phyloP scores from a whole-genome alignment of 257 asterid genomes.

The Plantago ovata region DNA sequence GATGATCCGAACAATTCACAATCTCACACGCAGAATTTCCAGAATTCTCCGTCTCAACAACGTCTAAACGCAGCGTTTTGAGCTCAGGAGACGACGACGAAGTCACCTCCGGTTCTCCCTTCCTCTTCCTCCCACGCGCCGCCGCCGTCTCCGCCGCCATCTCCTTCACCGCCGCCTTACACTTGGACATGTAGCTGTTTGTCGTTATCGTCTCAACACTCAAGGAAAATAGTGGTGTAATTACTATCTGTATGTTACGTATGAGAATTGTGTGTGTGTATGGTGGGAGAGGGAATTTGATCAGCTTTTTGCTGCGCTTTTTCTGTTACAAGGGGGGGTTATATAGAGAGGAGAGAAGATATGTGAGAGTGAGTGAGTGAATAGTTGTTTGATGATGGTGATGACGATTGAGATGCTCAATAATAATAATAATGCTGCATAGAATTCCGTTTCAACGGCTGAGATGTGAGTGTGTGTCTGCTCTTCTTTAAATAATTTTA shows the following conservation, averaged over 20 bases:
- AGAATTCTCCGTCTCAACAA: slow-evolving; percentile 22
- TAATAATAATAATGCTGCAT: slow-evolving; percentile 27
- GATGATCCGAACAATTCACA: slow-evolving; percentile 14
- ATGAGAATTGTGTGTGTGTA: slow-evolving; percentile 30
- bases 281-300: slow-evolving; percentile 23
- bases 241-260: slow-evolving; percentile 13
- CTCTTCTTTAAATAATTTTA: slow-evolving; percentile 1
- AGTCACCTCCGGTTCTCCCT: slow-evolving; percentile 33
- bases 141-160: slow-evolving; percentile 24
- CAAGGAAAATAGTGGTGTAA: no score
- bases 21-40: slow-evolving; percentile 31
- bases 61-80: slow-evolving; percentile 33
- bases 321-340: slow-evolving; percentile 24
- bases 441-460: slow-evolving; percentile 32
- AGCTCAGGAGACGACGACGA: slow-evolving; percentile 31
- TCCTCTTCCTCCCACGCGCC: slow-evolving; percentile 40
- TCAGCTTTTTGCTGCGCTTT: slow-evolving; percentile 29
- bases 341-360: slow-evolving; percentile 25
- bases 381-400: slow-evolving; percentile 24
- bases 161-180: slow-evolving; percentile 27
- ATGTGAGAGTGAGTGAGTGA: slow-evolving; percentile 29
- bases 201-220: no score
- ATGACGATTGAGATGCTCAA: slow-evolving; percentile 33
- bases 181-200: slow-evolving; percentile 15
- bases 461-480: slow-evolving; percentile 2